Evolutionary conservation across 805 yeast genomes (phyloP).

Genomic region (Yarrowia sp.): DNA sequence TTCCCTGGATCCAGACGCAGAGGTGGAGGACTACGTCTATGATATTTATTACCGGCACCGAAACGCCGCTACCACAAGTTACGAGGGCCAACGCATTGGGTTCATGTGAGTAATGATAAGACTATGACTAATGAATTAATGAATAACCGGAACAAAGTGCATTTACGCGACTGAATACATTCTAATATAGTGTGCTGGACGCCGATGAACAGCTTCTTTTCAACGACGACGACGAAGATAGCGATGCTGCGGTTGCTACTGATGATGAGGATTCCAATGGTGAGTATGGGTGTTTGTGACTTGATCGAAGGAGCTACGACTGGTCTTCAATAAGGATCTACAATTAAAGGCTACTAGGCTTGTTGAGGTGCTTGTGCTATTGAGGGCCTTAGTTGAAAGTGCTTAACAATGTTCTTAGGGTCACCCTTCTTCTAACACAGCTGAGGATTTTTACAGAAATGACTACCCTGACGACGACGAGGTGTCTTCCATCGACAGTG

Average conservation of each 20-base stretch:
- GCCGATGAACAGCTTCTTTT: conserved; percentile 46
- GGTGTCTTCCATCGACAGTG: conserved; percentile 53
- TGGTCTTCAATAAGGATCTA: too few species aligned
- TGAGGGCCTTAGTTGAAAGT: too few species aligned
- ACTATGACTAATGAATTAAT: conserved; percentile 5
- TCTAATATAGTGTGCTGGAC: conserved; percentile 41
- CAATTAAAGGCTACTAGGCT: too few species aligned
- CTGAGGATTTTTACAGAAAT: conserved; percentile 89
- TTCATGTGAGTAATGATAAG: conserved; percentile 55
- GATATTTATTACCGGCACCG: conserved; percentile 81
- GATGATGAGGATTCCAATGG: conserved; percentile 54
- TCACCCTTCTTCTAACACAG: conserved; percentile 48
- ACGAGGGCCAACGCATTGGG: conserved; percentile 56
- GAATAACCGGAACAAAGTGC: neutral
- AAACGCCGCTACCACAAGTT: conserved; percentile 56
- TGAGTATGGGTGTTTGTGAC: conserved; percentile 14
- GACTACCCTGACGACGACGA: conserved; percentile 96
- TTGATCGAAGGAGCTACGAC: too few species aligned
- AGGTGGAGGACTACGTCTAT: conserved; percentile 78
- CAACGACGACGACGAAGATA: conserved; percentile 53
- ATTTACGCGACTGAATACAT: neutral
- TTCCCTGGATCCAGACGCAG: conserved; percentile 43
- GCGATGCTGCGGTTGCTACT: conserved; percentile 43
- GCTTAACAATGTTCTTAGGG: too few species aligned
- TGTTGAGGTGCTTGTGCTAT: too few species aligned